Evolutionary conservation across 2,329 filamentous ascomycete genomes (phyloP), one percentile per base, ranked within the genome.

Genomic region (Colletotrichum cordylinicola): DNA sequence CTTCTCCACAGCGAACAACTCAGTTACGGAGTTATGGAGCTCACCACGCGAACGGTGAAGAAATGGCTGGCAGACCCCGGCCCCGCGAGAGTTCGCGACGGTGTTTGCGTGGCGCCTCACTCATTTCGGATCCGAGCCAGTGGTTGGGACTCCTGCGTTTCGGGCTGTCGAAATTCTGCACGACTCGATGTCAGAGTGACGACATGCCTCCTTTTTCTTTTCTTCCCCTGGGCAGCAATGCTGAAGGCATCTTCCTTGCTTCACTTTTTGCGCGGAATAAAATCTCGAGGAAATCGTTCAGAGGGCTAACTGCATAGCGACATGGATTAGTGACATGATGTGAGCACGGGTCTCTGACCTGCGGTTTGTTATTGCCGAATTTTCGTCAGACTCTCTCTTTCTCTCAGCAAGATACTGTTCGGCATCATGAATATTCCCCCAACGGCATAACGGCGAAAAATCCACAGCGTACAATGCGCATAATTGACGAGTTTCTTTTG

Each of bases 281-380:
- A 58, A 1, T 9, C 24, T 58, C 35, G 9, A 21, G 24, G n/a
- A 3, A 24, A 10, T 64, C 4, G 64, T 48, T 64, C 71, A 55
- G 52, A 76, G 39, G 21, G 74, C 71, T 76, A 70, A 76, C 65
- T 70, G 48, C 33, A 62, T 52, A 76, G 74, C 27, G 74, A 76
- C 71, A 76, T 76, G 74, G 72, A 75, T 61, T 76, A 76, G 70
- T 55, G 74, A 76, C 10, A 52, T 52, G 43, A 52, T 52, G 43
- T 52, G 43, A 52, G 13, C 21, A 52, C 43, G 71, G 65, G 43
- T n/a, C 21, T 67, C 12, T 70, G 21, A 67, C 64, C 35, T 61
- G n/a, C 62, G 16, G 37, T 8, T 24, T 43, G 55, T 33, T 37
- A 39, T 65, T 56, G 64, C 72, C 65, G 37, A 48, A 37, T n/a